A percentile compares a stretch with the other conserved stretches of the same genome.
Conservation (phyloP, 108 stramenopile species). For the Chaetoceros muelleri region DNA sequence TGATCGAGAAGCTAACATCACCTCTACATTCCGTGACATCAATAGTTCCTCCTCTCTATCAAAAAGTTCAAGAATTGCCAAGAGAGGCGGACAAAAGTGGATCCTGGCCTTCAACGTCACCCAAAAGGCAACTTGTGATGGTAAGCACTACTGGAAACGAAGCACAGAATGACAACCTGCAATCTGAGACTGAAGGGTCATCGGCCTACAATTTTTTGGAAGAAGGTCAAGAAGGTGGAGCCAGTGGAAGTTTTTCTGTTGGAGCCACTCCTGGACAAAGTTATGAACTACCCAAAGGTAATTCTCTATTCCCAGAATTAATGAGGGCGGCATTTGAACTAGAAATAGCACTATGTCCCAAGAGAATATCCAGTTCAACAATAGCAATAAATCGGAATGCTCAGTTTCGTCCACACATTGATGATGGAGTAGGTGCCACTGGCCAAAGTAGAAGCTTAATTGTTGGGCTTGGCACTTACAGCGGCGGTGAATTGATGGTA, state of each 20-base stretch:
- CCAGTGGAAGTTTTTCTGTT: constrained; percentile 67
- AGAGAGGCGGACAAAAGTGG: constrained; percentile 51
- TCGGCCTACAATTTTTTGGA: constrained; percentile 58
- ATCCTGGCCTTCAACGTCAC: constrained; percentile 60
- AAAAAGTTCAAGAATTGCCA: constrained; percentile 38
- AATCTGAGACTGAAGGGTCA: constrained; percentile 24
- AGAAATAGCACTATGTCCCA: constrained; percentile 53
- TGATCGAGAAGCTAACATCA: not conserved
- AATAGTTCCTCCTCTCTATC: constrained; percentile 40
- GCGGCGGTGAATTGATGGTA: constrained; percentile 85
- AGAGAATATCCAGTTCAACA: constrained; percentile 80
- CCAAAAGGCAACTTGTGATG: constrained; percentile 76
- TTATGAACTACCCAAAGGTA: constrained; percentile 67
- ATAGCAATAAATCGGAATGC: constrained; percentile 97
- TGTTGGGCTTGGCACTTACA: constrained; percentile 83
- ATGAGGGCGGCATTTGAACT: constrained; percentile 78
- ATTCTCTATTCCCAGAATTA: constrained; percentile 86
- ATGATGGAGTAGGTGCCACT: constrained; percentile 89
- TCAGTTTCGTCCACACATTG: constrained; percentile 82
- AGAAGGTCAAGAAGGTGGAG: constrained; percentile 45
- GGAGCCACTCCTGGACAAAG: constrained; percentile 67
- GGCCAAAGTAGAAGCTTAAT: constrained; percentile 88
- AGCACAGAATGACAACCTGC: constrained; percentile 20
- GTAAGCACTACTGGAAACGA: constrained; percentile 30
- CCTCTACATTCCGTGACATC: constrained; percentile 25